Evolutionary conservation across 1,139 yeast species (phyloP), one percentile per base, ranked within the genome.

Genomic region (Protomyces inouyei): DNA sequence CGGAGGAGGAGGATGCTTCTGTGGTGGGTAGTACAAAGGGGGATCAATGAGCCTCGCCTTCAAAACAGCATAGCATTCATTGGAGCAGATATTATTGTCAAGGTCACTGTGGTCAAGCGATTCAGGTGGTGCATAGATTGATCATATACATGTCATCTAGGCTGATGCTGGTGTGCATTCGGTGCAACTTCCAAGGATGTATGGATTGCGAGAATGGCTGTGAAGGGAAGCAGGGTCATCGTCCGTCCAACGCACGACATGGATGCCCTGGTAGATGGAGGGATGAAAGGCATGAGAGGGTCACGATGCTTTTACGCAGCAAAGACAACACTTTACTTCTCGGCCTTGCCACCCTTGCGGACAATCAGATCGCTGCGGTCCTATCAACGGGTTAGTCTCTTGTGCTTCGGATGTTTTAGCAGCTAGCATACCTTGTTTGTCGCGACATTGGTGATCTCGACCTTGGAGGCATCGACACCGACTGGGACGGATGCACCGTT

Each of bases 391-490:
- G 54, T 37, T 40, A 25, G 37, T 51, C 25, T 21, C 23, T 28
- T 28, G 8, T 3, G 28, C 52, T 32, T 21, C 37, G 6, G 4
- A 8, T 4, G 16, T 9, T 25, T 6, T 18, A 1, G 18, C 16
- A n/a, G 16, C 25, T 12, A 5, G 35, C 53, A 4, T 51, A 25
- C 53, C 35, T 32, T 25, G 37, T 51, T 51, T 51, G 16, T 16
- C 37, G 37, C 37, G 2, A 51, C 57, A 43, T 51, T 21, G 45
- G 98, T 93, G 82, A 95, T 89, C 82, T 93, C 98, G 78, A 95
- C 96, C 85, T 95, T 95, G 72, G 98, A 92, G 80, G 99, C 96
- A 85, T 91, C 96, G 76, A 95, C 84, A 88, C 91, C 90, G 81
- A 93, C 84, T 81, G 98, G 98, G 75, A 92, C 88, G 70, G 97